These are phyloP conservation scores for Penicillium capsulatum DNA, from an alignment of 2,329 filamentous ascomycete genomes.

Conservation along the genomic window DNA sequence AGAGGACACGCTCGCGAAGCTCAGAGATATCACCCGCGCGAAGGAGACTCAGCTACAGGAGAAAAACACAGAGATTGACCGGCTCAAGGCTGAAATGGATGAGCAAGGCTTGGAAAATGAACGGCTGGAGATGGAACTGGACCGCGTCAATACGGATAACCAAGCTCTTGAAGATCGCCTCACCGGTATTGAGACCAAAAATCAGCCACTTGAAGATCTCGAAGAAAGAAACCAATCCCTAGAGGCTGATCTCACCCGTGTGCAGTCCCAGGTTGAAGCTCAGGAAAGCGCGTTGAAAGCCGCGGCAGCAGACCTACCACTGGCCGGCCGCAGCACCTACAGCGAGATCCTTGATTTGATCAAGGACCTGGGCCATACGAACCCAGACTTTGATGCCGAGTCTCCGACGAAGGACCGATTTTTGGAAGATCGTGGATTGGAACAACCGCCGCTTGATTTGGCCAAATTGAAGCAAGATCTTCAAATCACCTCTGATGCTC, in stretches of 20 bases:
- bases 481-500: conserved; percentile 25
- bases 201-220: conserved; percentile 36
- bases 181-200: conserved; percentile 32
- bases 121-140: conserved; percentile 33
- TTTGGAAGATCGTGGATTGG: conserved; percentile 17
- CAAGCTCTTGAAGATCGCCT: conserved; percentile 33
- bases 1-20: conserved; percentile 30
- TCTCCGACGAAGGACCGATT: conserved; percentile 18
- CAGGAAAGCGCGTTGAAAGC: conserved; percentile 37
- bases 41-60: conserved; percentile 35
- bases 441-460: conserved; percentile 28
- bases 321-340: conserved; percentile 34
- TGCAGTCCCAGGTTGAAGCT: conserved; percentile 34
- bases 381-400: conserved; percentile 11
- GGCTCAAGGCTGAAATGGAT: conserved; percentile 34
- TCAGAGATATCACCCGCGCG: conserved; percentile 31
- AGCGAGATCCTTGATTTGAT: conserved; percentile 39
- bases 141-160: conserved; percentile 32
- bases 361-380: conserved; percentile 30
- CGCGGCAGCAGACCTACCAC: conserved; percentile 35
- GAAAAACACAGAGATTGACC: conserved; percentile 37
- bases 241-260: conserved; percentile 34
- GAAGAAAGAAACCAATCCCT: conserved; percentile 38
- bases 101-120: conserved; percentile 35
- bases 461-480: conserved; percentile 28